These are phyloP conservation scores for Thermothelomyces thermophilus DNA, from an alignment of 2,329 filamentous ascomycete species.

Conservation along the genomic window DNA sequence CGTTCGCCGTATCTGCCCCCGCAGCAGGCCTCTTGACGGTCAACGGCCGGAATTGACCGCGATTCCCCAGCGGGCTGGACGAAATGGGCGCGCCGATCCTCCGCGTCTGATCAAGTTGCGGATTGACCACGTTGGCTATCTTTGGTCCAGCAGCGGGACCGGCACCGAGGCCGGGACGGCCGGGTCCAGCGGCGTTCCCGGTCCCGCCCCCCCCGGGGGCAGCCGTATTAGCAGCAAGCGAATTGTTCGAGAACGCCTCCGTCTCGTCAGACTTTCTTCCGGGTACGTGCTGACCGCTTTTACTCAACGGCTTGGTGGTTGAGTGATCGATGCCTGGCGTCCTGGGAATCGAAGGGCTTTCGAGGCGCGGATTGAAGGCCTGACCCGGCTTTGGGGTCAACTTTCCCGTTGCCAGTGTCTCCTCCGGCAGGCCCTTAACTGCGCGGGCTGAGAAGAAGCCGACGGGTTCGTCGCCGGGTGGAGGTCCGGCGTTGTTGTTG, in stretches of 20 bases:
- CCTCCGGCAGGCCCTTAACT: conserved; percentile 50
- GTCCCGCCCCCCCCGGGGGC: neutral
- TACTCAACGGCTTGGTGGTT: conserved; percentile 65
- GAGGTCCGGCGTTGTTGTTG: neutral
- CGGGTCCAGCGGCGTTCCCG: neutral
- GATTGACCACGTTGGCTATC: conserved; percentile 40
- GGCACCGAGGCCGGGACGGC: neutral
- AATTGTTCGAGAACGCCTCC: neutral
- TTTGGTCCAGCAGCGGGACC: neutral
- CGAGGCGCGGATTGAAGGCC: conserved; percentile 65
- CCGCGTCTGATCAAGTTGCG: conserved; percentile 46
- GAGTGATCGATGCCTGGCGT: conserved; percentile 81
- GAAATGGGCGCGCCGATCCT: conserved; percentile 51
- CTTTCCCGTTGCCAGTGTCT: conserved; percentile 35
- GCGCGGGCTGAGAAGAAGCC: conserved; percentile 68
- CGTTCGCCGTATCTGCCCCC: conserved; percentile 28
- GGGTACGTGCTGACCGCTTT: conserved; percentile 47
- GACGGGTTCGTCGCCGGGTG: conserved; percentile 35
- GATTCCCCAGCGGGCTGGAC: conserved; percentile 52
- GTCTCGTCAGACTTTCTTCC: conserved; percentile 26
- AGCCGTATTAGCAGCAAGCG: neutral
- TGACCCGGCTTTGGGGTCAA: conserved; percentile 41
- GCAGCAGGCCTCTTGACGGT: conserved; percentile 49
- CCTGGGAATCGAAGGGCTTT: conserved; percentile 80
- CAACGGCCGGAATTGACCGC: conserved; percentile 52